phyloP scores from a whole-genome alignment of 164 flowering plant genomes.

The Stephania japonica region DNA sequence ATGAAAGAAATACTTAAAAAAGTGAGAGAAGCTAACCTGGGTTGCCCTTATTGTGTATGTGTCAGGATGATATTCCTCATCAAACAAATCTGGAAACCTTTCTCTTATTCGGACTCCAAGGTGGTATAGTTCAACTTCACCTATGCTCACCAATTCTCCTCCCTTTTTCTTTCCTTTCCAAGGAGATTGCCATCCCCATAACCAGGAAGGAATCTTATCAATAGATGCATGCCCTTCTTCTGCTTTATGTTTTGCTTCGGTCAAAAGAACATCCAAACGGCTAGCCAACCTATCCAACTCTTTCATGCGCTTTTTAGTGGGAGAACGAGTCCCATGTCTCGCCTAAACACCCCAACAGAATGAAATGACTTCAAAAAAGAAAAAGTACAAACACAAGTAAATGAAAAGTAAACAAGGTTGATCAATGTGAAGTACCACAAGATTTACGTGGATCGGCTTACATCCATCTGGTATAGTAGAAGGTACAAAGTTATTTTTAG shows the following conservation, averaged over 20 bases:
- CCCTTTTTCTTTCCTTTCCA: constrained; percentile 84
- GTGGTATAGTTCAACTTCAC: constrained; percentile 81
- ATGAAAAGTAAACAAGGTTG: no score
- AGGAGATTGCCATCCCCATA: constrained; percentile 83
- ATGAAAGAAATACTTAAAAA: neutral
- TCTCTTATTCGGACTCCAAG: constrained; percentile 66
- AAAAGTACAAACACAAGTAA: neutral
- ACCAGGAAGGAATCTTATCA: constrained; percentile 61
- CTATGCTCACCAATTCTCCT: constrained; percentile 65
- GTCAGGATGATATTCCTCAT: constrained; percentile 80
- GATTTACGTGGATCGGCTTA: constrained; percentile 69
- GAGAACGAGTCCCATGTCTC: constrained; percentile 95
- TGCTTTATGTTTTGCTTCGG: constrained; percentile 30
- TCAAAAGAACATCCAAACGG: constrained; percentile 47
- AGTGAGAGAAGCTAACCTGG: constrained; percentile 43
- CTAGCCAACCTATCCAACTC: constrained; percentile 54
- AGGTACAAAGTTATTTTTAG: constrained; percentile 31
- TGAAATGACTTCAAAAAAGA: neutral
- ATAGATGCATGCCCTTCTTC: constrained; percentile 22
- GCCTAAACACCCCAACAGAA: constrained; percentile 38
- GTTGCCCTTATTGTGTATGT: constrained; percentile 67
- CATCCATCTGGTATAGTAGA: constrained; percentile 53
- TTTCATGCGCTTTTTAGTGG: constrained; percentile 76
- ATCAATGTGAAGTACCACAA: constrained; percentile 6
- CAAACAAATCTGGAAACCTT: constrained; percentile 54